Evolutionary conservation across 2,329 filamentous ascomycete species (phyloP).

Genomic region (Plenodomus tracheiphilus): DNA sequence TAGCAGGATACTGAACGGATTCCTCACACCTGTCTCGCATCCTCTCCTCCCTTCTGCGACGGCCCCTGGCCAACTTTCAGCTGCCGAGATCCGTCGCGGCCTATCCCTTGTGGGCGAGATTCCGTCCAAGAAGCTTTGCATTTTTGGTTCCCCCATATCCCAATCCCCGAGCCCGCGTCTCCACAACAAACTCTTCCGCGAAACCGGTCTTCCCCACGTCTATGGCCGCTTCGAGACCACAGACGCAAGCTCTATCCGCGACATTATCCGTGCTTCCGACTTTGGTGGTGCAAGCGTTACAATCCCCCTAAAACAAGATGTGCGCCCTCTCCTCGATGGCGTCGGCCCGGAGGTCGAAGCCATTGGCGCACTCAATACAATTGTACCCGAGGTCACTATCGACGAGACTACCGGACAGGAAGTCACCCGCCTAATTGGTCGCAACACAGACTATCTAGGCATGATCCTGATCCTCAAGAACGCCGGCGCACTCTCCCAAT

Average conservation of each 20-base stretch:
- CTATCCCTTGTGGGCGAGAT: constrained; percentile 80
- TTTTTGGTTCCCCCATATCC: constrained; percentile 85
- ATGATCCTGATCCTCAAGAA: constrained; percentile 80
- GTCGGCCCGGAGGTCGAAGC: constrained; percentile 75
- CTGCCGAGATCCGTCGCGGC: constrained; percentile 80
- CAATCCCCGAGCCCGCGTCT: constrained; percentile 84
- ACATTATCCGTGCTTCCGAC: constrained; percentile 67
- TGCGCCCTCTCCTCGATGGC: constrained; percentile 79
- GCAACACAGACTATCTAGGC: constrained; percentile 95
- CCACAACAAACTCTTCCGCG: constrained; percentile 81
- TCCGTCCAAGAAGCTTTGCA: constrained; percentile 73
- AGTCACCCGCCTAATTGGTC: constrained; percentile 66
- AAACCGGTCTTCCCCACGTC: constrained; percentile 79
- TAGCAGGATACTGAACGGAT: constrained; percentile 85
- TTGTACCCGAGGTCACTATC: constrained; percentile 63
- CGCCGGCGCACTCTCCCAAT: constrained; percentile 56
- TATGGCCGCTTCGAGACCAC: constrained; percentile 79
- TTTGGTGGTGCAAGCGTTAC: constrained; percentile 96
- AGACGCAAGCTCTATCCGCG: constrained; percentile 59
- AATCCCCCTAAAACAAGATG: constrained; percentile 89
- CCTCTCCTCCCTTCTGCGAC: constrained; percentile 88
- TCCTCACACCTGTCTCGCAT: constrained; percentile 94
- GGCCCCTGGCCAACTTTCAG: constrained; percentile 90
- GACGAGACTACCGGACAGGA: constrained; percentile 47
- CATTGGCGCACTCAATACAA: constrained; percentile 94